Conservation (phyloP, 768 basidiomycete genomes). For the Austroboletus eburneus region DNA sequence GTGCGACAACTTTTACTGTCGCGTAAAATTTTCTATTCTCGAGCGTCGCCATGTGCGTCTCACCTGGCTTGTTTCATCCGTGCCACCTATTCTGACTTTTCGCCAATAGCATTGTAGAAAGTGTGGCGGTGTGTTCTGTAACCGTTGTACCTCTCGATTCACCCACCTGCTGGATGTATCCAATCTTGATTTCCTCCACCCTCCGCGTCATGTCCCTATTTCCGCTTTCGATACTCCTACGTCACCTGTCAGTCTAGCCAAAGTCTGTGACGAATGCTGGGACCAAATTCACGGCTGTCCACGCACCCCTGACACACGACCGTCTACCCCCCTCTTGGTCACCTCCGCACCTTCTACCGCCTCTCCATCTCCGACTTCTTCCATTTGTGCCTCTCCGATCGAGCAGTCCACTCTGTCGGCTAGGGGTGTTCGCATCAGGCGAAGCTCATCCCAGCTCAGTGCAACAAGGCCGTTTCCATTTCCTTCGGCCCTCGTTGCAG, state of each 20-base stretch:
- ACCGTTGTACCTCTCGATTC: conserved; percentile 51
- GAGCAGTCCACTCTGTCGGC: conserved; percentile 23
- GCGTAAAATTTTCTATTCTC: conserved; percentile 57
- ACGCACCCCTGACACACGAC: conserved; percentile 36
- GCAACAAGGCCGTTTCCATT: conserved; percentile 23
- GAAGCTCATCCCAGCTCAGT: conserved; percentile 29
- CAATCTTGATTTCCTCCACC: conserved; percentile 63
- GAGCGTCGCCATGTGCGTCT: conserved; percentile 70
- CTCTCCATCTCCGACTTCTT: conserved; percentile 31
- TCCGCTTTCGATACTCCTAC: conserved; percentile 51
- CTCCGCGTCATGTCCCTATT: conserved; percentile 65
- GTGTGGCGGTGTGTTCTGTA: conserved; percentile 77
- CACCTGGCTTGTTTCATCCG: neutral
- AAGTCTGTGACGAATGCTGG: conserved; percentile 76
- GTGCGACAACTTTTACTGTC: conserved; percentile 77
- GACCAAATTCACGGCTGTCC: conserved; percentile 64
- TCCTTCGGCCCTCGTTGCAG: conserved; percentile 20
- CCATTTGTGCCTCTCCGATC: conserved; percentile 32
- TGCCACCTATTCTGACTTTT: conserved; percentile 15
- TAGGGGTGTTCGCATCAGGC: conserved; percentile 16
- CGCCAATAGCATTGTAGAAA: conserved; percentile 70
- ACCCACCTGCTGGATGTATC: conserved; percentile 73
- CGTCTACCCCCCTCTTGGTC: conserved; percentile 39
- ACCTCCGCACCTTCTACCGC: conserved; percentile 28
- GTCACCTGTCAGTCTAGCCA: conserved; percentile 52